Conservation (phyloP, 441 rosid genomes). For the Bruguiera hainesii region DNA sequence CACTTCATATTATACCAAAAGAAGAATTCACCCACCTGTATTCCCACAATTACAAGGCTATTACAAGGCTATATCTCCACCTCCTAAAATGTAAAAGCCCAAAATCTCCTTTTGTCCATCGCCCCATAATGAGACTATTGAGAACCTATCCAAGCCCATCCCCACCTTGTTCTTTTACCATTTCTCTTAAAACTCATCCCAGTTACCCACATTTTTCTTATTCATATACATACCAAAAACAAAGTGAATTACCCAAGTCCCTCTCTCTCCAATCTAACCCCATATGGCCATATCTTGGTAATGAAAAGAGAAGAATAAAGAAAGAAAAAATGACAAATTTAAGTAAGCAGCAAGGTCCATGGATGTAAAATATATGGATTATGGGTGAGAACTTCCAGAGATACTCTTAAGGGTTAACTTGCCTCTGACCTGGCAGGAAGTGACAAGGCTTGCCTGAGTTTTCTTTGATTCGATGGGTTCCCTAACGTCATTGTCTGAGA, state of each 20-base stretch:
- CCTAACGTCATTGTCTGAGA: constrained; percentile 65
- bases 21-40: constrained; percentile 38
- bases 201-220: constrained; percentile 21
- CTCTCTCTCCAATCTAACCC: constrained; percentile 18
- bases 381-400: constrained; percentile 19
- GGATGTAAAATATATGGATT: constrained; percentile 22
- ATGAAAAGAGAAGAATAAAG: constrained; percentile 16
- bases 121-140: constrained; percentile 21
- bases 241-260: constrained; percentile 14
- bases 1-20: constrained; percentile 10
- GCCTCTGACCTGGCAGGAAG: constrained; percentile 57
- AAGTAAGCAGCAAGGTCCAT: constrained; percentile 17
- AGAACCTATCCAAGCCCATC: constrained; percentile 9
- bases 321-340: constrained; percentile 1
- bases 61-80: constrained; percentile 34
- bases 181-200: constrained; percentile 6
- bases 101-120: constrained; percentile 29
- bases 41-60: constrained; percentile 37
- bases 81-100: constrained; percentile 8
- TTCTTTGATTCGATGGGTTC: constrained; percentile 56
- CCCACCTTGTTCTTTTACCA: constrained; percentile 11
- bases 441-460: constrained; percentile 58
- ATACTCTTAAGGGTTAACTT: constrained; percentile 35
- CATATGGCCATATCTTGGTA: constrained; percentile 3
- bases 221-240: constrained; percentile 37